Evolutionary conservation across 495 filamentous ascomycete genomes (phyloP), one percentile per base, ranked within the genome.

Genomic region (Sphaerosporella brunnea): DNA sequence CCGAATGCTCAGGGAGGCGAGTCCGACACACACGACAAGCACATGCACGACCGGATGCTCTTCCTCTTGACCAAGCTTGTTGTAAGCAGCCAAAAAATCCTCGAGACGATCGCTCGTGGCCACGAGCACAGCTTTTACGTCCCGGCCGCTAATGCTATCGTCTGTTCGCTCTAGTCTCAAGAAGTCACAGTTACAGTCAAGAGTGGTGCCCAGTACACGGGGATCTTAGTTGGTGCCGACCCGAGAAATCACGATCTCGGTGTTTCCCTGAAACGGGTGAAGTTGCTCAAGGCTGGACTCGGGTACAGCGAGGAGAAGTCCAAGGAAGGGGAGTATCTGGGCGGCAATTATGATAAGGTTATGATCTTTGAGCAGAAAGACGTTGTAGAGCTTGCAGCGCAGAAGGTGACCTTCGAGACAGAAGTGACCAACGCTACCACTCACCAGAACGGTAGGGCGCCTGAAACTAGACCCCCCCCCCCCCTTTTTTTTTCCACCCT

Each of bases 331-430:
- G 70, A 73, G 21, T 81, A 74, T 54, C 56, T 79, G 18, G 80
- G 80, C 7, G 61, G 66, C 18, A 73, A 71, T 2, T 72, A 74
- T 19, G 76, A 80, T 36, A 75, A 78, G 61, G 68, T 66, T 46
- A 82, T 93, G 82, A 65, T 76, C 15, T 90, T 93, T 53, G 80
- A 87, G 56, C 66, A 75, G 24, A 82, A 80, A 57, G 84, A 95
- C 54, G 68, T 83, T 28, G 67, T 69, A 36, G 80, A 86, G 52
- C 67, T 84, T 38, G 64, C 70, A 47, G 72, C 80, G 18, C 60
- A 75, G 26, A 71, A 75, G 23, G 43, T 61, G 26, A 10, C 36
- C 36, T 48, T 61, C 26, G 58, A 60, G 28, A 23, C 44, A 34
- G 58, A 61, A 37, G 36, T 39, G 10, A 44, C 49, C 23, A 26